Base-by-base conservation (phyloP, 345 rosid genomes). In the Pugionium dolabratum region DNA sequence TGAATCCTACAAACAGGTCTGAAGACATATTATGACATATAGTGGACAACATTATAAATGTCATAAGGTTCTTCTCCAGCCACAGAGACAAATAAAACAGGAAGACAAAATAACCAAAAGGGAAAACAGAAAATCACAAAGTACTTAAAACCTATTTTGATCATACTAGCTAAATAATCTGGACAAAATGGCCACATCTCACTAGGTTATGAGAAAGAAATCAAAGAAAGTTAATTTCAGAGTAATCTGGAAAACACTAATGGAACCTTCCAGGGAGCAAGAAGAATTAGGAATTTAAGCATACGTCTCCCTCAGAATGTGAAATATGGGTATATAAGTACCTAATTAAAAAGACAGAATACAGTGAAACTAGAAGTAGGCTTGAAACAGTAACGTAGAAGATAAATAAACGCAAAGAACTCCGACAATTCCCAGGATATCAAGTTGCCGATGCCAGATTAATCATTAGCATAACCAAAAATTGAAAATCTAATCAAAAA, bases 391-490 rank as follows among this genome's bases (percentile, higher is more conserved):
- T 34, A 34, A 47, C 35, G 28, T 59, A 51, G 43, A 44, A 30
- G 10, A 66, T 52, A 66, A 56, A 35, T 8, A 35, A 53, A 54
- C 31, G 5, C 28, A 51, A 51, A 73, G 4, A 63, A 39, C 56
- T 67, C 73, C 45, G 1, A 54, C 25, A 53, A 47, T 31, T 53
- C 40, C 52, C 57, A 46, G 39, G 29, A 47, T 66, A 44, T 43
- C 10, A 43, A 42, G 30, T 42, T 5, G 9, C 2, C n/a, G 77
- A 11, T 28, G 61, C 64, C 59, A 49, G 62, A 66, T 3, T 61
- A 54, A 43, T 28, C 73, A 61, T 45, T n/a, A 67, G 53, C 68
- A 64, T 67, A 60, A 54, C 55, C 77, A 27, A 61, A 48, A 59
- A 18, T 27, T 39, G 56, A 62, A 74, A 48, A 7, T 47, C 68